Base-by-base conservation (phyloP, 805 yeast genomes). In the Hanseniaspora nectarophila region DNA sequence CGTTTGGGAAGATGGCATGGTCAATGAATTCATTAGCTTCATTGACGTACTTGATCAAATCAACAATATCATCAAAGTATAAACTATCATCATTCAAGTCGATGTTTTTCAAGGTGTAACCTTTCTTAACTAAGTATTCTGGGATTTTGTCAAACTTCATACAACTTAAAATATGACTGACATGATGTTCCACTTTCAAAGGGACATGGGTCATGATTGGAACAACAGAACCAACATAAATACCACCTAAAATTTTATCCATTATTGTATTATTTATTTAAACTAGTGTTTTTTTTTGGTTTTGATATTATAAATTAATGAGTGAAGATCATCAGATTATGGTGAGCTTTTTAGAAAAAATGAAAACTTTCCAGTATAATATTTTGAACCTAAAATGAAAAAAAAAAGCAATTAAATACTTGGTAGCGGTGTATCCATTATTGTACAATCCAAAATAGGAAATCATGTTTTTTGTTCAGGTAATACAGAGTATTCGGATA, bases 131-230 rank as follows among this genome's bases (percentile, higher is more conserved):
- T 13, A 70, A 65, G 57, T 80, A 75, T 48, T 66, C 65, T 5
- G 69, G 65, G 2, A 89, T 83, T 12, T 85, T 68, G 12, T 71
- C 72, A 13, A 86, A 87, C 44, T 78, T 77, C 20, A 87, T 67
- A 0, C 82, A 74, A 0, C 95, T 81, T 21, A 90, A 63, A 10
- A 92, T 76, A 61, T 83, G 86, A 0, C 86, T 75, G 40, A 92
- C 80, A 9, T 76, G 74, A 57, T 73, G 67, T 21, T 75, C 70
- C 21, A 70, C 69, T 29, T 65, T 67, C 40, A 85, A 65, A 40
- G 82, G 78, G 13, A 71, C 65, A 39, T 68, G 73, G 3, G 77
- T 73, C 15, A 74, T 67, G 21, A 88, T 67, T 0, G 95, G 84
- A 47, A 75, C 77, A 20, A 82, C 69, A 0, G 92, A 78, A 4